These are phyloP conservation scores for Blastobotrys capitulatus DNA, from an alignment of 1,139 yeast genomes.

Conservation along the genomic window DNA sequence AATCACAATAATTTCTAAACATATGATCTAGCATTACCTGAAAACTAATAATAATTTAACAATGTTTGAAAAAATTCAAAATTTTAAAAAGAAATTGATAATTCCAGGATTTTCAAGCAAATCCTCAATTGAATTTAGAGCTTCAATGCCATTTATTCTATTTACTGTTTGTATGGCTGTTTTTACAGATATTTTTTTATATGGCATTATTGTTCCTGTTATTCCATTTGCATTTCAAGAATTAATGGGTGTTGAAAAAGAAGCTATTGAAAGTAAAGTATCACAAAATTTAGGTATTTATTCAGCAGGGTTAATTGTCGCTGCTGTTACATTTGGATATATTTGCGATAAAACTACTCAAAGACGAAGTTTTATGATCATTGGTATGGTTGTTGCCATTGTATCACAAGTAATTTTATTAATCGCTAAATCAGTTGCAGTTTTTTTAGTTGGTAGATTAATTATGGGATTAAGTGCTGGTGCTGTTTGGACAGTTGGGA, in stretches of 20 bases:
- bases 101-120: constrained; percentile 3
- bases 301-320: constrained; percentile 32
- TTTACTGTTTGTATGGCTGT: constrained; percentile 30
- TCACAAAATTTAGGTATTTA: constrained; percentile 31
- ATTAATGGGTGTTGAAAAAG: constrained; percentile 26
- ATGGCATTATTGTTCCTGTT: constrained; percentile 33
- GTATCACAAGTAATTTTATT: constrained; percentile 32
- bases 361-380: constrained; percentile 28
- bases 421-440: constrained; percentile 25
- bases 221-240: constrained; percentile 32
- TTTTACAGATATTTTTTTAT: constrained; percentile 33
- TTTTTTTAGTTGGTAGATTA: constrained; percentile 32
- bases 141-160: constrained; percentile 21
- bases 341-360: constrained; percentile 9
- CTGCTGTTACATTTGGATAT: constrained; percentile 29
- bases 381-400: constrained; percentile 29
- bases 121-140: not conserved
- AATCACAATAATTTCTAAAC: no score
- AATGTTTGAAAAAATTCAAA: not conserved
- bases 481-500: constrained; percentile 37
- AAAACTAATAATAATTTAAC: no score
- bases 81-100: not conserved
- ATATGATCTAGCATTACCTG: no score
- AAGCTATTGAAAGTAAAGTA: constrained; percentile 26
- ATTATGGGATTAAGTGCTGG: constrained; percentile 35